These are phyloP conservation scores for Cyclaneusma minus DNA, from an alignment of 2,329 filamentous ascomycete genomes.

Conservation along the genomic window DNA sequence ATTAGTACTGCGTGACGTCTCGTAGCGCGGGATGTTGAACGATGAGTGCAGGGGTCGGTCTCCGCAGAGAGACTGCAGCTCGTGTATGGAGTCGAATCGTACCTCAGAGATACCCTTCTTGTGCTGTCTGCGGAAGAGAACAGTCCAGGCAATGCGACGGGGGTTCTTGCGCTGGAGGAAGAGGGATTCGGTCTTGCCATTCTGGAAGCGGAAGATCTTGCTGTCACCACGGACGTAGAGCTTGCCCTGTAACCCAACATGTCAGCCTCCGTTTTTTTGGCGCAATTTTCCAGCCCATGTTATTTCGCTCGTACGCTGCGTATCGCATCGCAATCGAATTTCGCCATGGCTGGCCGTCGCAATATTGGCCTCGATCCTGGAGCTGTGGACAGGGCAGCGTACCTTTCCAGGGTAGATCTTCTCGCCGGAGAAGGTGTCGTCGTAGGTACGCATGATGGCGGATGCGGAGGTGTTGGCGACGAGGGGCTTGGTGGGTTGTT, in stretches of 20 bases:
- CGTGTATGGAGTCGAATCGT: conserved; percentile 26
- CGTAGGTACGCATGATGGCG: conserved; percentile 34
- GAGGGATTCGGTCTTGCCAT: conserved; percentile 98
- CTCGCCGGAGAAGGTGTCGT: conserved; percentile 62
- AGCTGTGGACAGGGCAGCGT: conserved; percentile 19
- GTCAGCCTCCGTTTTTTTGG: conserved; percentile 13
- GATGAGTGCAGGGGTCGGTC: too few relatives aligned
- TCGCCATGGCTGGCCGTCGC: neutral
- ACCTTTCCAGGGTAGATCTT: conserved; percentile 75
- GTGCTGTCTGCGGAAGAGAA: conserved; percentile 96
- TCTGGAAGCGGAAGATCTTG: conserved; percentile 99
- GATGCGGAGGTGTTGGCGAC: conserved; percentile 8
- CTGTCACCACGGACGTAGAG: conserved; percentile 98
- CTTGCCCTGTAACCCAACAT: conserved; percentile 58
- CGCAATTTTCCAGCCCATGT: too few relatives aligned
- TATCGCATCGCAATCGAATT: conserved; percentile 1
- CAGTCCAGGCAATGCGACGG: conserved; percentile 96
- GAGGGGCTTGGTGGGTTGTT: conserved; percentile 1
- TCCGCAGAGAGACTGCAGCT: neutral
- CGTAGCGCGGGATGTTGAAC: too few relatives aligned
- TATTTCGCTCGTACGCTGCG: too few relatives aligned
- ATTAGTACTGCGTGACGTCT: conserved; percentile 25
- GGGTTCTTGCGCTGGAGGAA: conserved; percentile 99
- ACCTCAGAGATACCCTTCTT: conserved; percentile 99
- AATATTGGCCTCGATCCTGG: neutral